Evolutionary conservation across 2,329 filamentous ascomycete genomes (phyloP), one percentile per base, ranked within the genome.

Genomic region (Arthrobotrys musiformis): DNA sequence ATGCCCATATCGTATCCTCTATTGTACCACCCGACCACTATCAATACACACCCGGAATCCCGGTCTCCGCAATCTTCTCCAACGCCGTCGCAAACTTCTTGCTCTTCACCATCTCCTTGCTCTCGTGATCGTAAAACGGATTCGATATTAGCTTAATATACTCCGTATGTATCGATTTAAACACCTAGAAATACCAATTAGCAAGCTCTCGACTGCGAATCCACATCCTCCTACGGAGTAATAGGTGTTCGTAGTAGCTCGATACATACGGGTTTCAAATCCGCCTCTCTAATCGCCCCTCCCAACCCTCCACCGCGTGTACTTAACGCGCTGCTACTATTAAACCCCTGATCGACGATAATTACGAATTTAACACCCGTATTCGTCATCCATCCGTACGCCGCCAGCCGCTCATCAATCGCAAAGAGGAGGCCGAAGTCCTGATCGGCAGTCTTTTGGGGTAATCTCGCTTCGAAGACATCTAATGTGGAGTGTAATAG

Each of bases 321-420:
- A 82, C 80, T 79, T 24, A 60, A 68, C 13, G 79, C 79, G 22
- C 74, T 74, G 33, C 67, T 30, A 37, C 26, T 62, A 66, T 91
- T 86, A 0, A 93, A 94, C 80, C 93, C 90, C 88, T 97, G 93
- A 84, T 99, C 94, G 30, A 98, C 91, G 2, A 97, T 89, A 79
- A 93, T 91, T 35, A 98, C 90, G 82, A 99, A 90, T 83, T 94
- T 94, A 79, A 97, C 90, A 44, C 93, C 93, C 26, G 95, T 98
- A 84, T 97, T 98, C 70, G 95, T 97, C 84, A 98, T 89, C 89
- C 93, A 97, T 81, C 95, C 95, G 85, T 98, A 99, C 80, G 93
- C 92, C 37, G 94, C 93, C 54, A 98, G 88, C 26, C 94, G 89
- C 85, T 99, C 94, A 85, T 98, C 95, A 75, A 98, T 88, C 74